phyloP scores from a whole-genome alignment of 805 yeast species.

The Tetrapisispora nanseiensis region DNA sequence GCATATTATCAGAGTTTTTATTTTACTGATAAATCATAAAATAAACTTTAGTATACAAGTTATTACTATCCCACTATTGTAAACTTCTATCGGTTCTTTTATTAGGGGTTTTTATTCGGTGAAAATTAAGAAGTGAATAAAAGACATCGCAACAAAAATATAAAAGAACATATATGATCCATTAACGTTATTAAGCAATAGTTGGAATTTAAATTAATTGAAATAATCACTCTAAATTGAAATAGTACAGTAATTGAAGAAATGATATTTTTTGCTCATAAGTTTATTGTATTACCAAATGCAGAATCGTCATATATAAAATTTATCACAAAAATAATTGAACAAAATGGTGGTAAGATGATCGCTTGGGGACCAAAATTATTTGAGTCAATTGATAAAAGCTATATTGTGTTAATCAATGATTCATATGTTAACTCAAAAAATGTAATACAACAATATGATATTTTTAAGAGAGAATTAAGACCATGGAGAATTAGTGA shows the following conservation, averaged over 20 bases:
- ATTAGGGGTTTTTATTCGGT: too few relatives aligned
- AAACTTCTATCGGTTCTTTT: too few relatives aligned
- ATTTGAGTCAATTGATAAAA: not conserved
- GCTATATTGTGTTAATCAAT: conserved; percentile 14
- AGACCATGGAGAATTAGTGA: conserved; percentile 7
- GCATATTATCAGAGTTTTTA: too few relatives aligned
- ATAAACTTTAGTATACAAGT: too few relatives aligned
- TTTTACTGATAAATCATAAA: too few relatives aligned
- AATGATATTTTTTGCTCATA: not conserved
- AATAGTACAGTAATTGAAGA: not conserved
- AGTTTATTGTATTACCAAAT: conserved; percentile 18
- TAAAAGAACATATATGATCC: too few relatives aligned
- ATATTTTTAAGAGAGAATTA: conserved; percentile 19
- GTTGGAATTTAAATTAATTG: not conserved
- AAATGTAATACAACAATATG: conserved; percentile 6
- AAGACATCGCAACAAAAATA: too few relatives aligned
- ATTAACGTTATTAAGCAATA: too few relatives aligned
- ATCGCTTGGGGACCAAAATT: conserved; percentile 2
- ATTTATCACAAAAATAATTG: conserved; percentile 12
- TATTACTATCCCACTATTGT: too few relatives aligned
- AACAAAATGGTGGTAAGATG: conserved; percentile 16
- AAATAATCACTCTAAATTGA: not conserved
- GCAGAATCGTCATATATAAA: conserved; percentile 7
- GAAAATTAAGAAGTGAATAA: too few relatives aligned
- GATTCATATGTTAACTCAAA: conserved; percentile 18